These are phyloP conservation scores for Sarocladiaceae sp. DNA, from an alignment of 2,329 filamentous ascomycete genomes.

Conservation along the genomic window DNA sequence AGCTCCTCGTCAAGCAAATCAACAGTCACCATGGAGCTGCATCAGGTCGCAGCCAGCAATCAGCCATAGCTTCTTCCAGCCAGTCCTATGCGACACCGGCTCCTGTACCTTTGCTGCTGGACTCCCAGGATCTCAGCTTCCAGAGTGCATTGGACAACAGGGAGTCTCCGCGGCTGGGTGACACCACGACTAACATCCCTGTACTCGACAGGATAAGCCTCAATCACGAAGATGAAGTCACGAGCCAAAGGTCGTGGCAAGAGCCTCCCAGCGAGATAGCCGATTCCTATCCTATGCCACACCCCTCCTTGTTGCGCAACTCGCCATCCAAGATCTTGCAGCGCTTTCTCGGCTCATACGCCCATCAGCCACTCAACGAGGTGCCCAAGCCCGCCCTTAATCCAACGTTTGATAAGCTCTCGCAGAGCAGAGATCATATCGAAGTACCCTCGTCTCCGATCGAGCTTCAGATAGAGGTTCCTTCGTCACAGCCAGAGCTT, in stretches of 20 bases:
- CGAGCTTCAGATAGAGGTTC: constrained; percentile 12
- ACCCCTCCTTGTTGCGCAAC: constrained; percentile 18
- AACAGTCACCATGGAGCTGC: not conserved
- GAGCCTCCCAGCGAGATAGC: constrained; percentile 44
- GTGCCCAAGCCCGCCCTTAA: not conserved
- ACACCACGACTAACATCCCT: not conserved
- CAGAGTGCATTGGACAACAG: constrained; percentile 38
- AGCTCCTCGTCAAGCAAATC: not conserved
- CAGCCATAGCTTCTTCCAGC: constrained; percentile 11
- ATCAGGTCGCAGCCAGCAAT: constrained; percentile 3
- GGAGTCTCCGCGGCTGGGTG: constrained; percentile 23
- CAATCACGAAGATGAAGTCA: not conserved
- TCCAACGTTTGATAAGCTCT: not conserved
- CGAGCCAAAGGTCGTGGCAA: constrained; percentile 31
- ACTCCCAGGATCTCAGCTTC: constrained; percentile 38
- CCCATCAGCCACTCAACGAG: not conserved
- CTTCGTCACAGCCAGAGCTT: constrained; percentile 17
- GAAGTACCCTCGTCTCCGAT: not conserved
- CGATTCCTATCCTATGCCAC: constrained; percentile 45
- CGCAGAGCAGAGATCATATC: not conserved
- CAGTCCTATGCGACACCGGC: constrained; percentile 12
- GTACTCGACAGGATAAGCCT: not conserved
- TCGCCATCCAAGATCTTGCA: constrained; percentile 47
- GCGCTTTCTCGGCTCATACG: constrained; percentile 30
- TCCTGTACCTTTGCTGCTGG: constrained; percentile 14